Evolutionary conservation across 2,329 filamentous ascomycete genomes (phyloP).

Genomic region (Fusarium subglutinans): DNA sequence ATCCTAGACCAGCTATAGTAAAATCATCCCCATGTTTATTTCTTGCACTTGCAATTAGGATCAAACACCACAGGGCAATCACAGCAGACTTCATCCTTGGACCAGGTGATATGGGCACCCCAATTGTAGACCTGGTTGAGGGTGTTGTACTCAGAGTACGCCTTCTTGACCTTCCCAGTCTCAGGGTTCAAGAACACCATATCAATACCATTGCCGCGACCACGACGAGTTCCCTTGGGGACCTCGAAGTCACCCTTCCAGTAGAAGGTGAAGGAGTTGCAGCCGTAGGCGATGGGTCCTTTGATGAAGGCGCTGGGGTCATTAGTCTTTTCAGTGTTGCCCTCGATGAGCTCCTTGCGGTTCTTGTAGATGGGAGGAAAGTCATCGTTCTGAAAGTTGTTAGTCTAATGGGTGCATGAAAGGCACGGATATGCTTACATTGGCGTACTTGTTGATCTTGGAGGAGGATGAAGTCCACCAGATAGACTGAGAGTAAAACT

Average conservation of each 20-base stretch:
- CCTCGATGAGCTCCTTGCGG: constrained; percentile 22
- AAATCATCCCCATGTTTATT: not conserved
- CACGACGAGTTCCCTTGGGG: not conserved
- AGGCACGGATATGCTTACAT: not conserved
- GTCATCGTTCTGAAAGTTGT: constrained; percentile 12
- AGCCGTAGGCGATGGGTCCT: constrained; percentile 31
- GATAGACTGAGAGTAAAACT: constrained; percentile 31
- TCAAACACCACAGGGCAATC: constrained; percentile 36
- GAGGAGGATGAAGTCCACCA: constrained; percentile 30
- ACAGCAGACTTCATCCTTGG: constrained; percentile 28
- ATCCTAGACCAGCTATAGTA: not conserved
- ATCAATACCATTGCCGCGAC: constrained; percentile 32
- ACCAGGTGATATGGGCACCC: constrained; percentile 34
- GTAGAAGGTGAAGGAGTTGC: constrained; percentile 36
- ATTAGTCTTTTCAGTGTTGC: constrained; percentile 8
- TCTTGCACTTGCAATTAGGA: constrained; percentile 25
- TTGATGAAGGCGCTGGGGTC: constrained; percentile 28
- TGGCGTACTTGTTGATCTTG: constrained; percentile 25
- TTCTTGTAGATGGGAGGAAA: constrained; percentile 30
- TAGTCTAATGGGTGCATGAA: not conserved
- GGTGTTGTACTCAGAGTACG: constrained; percentile 37
- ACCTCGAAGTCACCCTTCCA: constrained; percentile 37
- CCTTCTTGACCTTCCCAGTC: constrained; percentile 23
- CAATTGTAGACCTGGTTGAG: constrained; percentile 36
- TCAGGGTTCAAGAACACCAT: constrained; percentile 29